Evolutionary conservation across 2,329 filamentous ascomycete species (phyloP), one percentile per base, ranked within the genome.

Genomic region (Cordyceps cateniannulata): DNA sequence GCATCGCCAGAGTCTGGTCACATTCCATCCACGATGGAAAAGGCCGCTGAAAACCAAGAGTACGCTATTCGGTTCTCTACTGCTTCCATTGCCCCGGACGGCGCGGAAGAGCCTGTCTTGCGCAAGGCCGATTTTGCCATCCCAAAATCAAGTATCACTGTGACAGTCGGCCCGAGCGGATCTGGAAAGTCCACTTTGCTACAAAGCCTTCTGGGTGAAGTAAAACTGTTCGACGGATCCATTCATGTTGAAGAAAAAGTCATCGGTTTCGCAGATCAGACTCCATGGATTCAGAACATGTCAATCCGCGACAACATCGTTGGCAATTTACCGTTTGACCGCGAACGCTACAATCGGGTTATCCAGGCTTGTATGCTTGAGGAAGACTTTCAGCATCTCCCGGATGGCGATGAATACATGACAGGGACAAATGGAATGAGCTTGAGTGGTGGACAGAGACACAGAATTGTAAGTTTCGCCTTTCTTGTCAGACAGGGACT

Each of bases 161-260:
- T 32, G 12, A 29, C 47, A 20, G 24, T 59, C 4, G 56, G 56
- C 2, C 18, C 29, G 3, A 42, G 47, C 5, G 57, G 57, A 1
- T 44, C 57, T 20, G 57, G 57, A 20, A 59, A 59, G 57, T 52
- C 57, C 10, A 47, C 49, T 2, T 8, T 52, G 12, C 38, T 59
- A 12, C 48, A 45, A 8, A 45, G 35, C 9, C n/a, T 59, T 18
- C 38, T 59, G 2, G 57, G 57, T 18, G 57, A 59, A 14, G 57
- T 18, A 3, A 25, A 38, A n/a, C 24, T 59, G 3, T 9, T n/a
- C 7, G 12, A 35, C 9, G 57, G 57, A 6, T 45, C 48, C 10
- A 47, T 59, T 22, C 47, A 14, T 10, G 47, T 51, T 12, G 27
- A 45, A 9, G 38, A 44, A 10, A 49, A 40, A 1, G n/a, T 44